Percentiles rank a stretch among this genome's conserved stretches.
Evolutionary conservation across 345 rosid species (phyloP).

Genomic region (Populus davidiana): DNA sequence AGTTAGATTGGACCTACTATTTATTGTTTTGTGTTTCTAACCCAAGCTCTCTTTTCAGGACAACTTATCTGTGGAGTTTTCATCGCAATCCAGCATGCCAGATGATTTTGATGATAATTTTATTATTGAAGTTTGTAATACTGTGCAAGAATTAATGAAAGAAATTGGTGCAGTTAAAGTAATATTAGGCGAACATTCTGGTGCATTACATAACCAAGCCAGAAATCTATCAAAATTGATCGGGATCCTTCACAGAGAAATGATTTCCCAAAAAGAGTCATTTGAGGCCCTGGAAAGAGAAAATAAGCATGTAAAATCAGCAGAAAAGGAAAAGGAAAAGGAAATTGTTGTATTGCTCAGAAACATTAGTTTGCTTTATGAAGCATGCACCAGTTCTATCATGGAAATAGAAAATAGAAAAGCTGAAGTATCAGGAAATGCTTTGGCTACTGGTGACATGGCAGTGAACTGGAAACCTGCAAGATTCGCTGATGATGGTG

Average conservation of each 20-base stretch:
- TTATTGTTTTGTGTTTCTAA: conserved; percentile 18
- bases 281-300: conserved; percentile 46
- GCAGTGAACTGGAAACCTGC: conserved; percentile 33
- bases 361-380: conserved; percentile 57
- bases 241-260: conserved; percentile 35
- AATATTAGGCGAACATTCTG: conserved; percentile 46
- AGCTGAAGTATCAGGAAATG: conserved; percentile 42
- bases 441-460: conserved; percentile 17
- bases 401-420: conserved; percentile 63
- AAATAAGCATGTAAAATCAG: conserved; percentile 35
- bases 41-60: conserved; percentile 42
- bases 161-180: conserved; percentile 46
- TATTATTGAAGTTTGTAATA: conserved; percentile 39
- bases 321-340: conserved; percentile 45
- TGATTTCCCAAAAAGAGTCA: conserved; percentile 36
- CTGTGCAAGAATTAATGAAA: conserved; percentile 49
- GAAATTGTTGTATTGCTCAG: conserved; percentile 49
- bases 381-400: conserved; percentile 56
- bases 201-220: conserved; percentile 49
- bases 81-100: conserved; percentile 35
- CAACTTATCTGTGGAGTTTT: conserved; percentile 34
- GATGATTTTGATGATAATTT: conserved; percentile 42
- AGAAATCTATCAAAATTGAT: conserved; percentile 39
- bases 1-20: conserved; percentile 1
- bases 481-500: conserved; percentile 18